phyloP scores from a whole-genome alignment of 129 eudicot genomes.

The Gnaphalium uliginosum region DNA sequence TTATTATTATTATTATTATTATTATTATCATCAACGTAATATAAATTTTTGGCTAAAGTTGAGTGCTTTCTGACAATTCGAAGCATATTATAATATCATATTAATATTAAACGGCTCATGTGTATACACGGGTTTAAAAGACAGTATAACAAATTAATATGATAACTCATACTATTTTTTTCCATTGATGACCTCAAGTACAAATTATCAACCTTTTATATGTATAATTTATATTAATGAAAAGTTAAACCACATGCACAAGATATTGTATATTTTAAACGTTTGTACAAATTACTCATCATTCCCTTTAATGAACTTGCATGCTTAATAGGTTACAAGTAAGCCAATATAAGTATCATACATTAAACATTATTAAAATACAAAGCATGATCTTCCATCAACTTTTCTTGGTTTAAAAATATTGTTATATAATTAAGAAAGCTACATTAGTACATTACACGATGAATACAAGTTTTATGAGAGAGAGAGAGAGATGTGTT shows the following conservation, averaged over 20 bases:
- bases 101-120: too few relatives aligned
- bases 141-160: too few relatives aligned
- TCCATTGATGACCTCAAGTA: not conserved
- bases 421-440: too few relatives aligned
- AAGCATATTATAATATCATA: too few relatives aligned
- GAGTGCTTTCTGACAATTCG: too few relatives aligned
- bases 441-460: constrained; percentile 6
- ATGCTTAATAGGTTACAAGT: constrained; percentile 42
- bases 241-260: constrained; percentile 19
- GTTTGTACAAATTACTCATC: constrained; percentile 22
- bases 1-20: too few relatives aligned
- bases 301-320: constrained; percentile 32
- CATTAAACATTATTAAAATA: constrained; percentile 7
- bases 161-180: too few relatives aligned
- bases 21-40: too few relatives aligned
- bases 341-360: constrained; percentile 41
- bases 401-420: constrained; percentile 20
- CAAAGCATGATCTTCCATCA: constrained; percentile 29
- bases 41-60: too few relatives aligned
- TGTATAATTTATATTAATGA: not conserved
- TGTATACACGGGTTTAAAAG: too few relatives aligned
- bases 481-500: constrained; percentile 18
- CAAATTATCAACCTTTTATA: not conserved
- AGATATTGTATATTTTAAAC: not conserved
- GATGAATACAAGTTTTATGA: constrained; percentile 21